Evolutionary conservation across 73 alveolate genomes (phyloP).

Genomic region (Tetrahymena malaccensis): DNA sequence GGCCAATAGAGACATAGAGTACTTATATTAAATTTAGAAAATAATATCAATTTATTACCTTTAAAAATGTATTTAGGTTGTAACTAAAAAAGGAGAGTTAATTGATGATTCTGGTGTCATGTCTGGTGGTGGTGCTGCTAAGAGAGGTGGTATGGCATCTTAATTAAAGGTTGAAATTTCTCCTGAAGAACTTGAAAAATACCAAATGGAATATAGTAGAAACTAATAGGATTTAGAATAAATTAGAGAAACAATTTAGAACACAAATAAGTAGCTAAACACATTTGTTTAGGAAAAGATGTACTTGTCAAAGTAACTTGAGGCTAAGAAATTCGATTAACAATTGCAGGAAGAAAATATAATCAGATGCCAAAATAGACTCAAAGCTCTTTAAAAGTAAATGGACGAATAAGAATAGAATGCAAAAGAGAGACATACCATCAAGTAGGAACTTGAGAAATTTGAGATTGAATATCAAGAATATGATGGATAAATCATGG

Average conservation of each 20-base stretch:
- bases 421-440: slow-evolving; percentile 10
- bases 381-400: slow-evolving; percentile 35
- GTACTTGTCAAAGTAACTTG: background rate
- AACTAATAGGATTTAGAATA: background rate
- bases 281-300: slow-evolving; percentile 15
- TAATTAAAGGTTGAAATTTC: slow-evolving; percentile 10
- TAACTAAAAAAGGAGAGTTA: slow-evolving; percentile 80
- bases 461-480: background rate
- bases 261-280: slow-evolving; percentile 7
- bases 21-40: slow-evolving; percentile 12
- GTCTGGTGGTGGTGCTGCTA: slow-evolving; percentile 92
- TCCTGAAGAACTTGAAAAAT: slow-evolving; percentile 8
- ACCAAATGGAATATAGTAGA: background rate
- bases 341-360: slow-evolving; percentile 8
- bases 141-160: slow-evolving; percentile 62
- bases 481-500: background rate
- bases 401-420: slow-evolving; percentile 32
- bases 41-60: slow-evolving; percentile 4
- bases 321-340: slow-evolving; percentile 14
- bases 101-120: slow-evolving; percentile 83
- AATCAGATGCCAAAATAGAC: slow-evolving; percentile 9
- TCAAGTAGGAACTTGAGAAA: background rate
- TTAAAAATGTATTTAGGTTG: slow-evolving; percentile 59
- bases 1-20: slow-evolving; percentile 45
- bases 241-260: background rate